phyloP scores from a whole-genome alignment of 2,329 filamentous ascomycete genomes.

The Fusarium sororula region DNA sequence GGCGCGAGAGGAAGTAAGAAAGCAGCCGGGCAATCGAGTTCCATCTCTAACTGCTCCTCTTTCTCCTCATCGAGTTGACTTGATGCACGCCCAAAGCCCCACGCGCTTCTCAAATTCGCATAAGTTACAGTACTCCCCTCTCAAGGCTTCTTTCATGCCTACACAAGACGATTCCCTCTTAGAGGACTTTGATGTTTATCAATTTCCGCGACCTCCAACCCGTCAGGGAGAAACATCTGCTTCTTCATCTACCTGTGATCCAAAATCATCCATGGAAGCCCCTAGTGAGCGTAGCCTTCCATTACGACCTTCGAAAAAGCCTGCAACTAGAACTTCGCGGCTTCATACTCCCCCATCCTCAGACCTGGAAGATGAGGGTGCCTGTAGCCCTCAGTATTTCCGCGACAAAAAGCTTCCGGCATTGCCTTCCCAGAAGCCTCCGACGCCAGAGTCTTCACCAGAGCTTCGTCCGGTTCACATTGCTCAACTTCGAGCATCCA shows the following conservation, averaged over 20 bases:
- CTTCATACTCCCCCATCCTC: constrained; percentile 49
- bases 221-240: constrained; percentile 41
- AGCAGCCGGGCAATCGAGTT: constrained; percentile 43
- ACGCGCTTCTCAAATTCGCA: constrained; percentile 20
- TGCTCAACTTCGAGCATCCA: constrained; percentile 40
- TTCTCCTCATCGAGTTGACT: constrained; percentile 31
- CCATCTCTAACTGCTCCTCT: constrained; percentile 40
- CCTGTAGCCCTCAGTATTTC: constrained; percentile 26
- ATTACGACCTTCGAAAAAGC: constrained; percentile 38
- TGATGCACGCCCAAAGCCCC: constrained; percentile 15
- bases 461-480: constrained; percentile 46
- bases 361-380: constrained; percentile 45
- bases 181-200: constrained; percentile 48
- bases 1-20: constrained; percentile 60
- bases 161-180: constrained; percentile 37
- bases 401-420: constrained; percentile 43
- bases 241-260: constrained; percentile 32
- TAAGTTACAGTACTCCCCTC: constrained; percentile 30
- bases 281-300: constrained; percentile 41
- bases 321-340: constrained; percentile 31
- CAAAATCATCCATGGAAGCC: constrained; percentile 34
- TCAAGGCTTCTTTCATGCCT: constrained; percentile 42
- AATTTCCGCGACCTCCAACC: constrained; percentile 50
- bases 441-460: constrained; percentile 49
- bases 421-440: constrained; percentile 38